phyloP scores from a whole-genome alignment of 1,284 basidiomycete species.

The Coniophora puteana region DNA sequence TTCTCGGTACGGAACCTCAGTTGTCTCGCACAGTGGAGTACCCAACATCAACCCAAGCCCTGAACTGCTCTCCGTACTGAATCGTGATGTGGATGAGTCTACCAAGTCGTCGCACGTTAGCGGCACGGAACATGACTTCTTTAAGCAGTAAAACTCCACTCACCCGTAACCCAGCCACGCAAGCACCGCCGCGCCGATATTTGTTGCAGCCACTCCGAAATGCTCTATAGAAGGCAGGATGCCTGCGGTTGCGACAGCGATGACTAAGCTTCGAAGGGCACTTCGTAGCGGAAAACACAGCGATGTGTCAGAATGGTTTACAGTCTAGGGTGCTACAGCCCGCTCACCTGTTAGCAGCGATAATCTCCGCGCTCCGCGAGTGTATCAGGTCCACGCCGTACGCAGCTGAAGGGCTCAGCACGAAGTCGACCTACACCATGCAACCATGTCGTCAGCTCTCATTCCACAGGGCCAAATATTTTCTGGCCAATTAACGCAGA shows the following conservation, averaged over 20 bases:
- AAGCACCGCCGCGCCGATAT: conserved; percentile 40
- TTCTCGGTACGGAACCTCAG: no score
- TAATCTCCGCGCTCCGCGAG: conserved; percentile 47
- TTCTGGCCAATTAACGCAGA: conserved; percentile 5
- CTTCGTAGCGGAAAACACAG: no score
- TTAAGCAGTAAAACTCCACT: conserved; percentile 12
- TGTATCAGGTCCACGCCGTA: conserved; percentile 58
- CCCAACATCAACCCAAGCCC: conserved; percentile 44
- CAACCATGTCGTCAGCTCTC: background rate
- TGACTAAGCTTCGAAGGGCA: no score
- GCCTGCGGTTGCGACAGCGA: conserved; percentile 34
- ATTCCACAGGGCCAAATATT: background rate
- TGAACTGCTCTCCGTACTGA: conserved; percentile 41
- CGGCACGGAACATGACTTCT: background rate
- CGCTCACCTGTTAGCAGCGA: conserved; percentile 39
- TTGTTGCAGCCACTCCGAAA: conserved; percentile 52
- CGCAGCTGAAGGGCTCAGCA: conserved; percentile 48
- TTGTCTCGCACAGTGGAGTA: conserved; percentile 21
- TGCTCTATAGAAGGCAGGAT: conserved; percentile 49
- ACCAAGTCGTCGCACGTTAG: conserved; percentile 9
- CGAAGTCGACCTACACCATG: conserved; percentile 35
- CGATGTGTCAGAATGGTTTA: no score
- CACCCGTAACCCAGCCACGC: conserved; percentile 44
- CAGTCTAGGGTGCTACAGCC: background rate
- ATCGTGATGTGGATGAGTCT: conserved; percentile 42